A percentile compares a stretch with the other conserved stretches of the same genome.
Conservation (phyloP, 805 yeast genomes). For the Millerozyma acaciae region DNA sequence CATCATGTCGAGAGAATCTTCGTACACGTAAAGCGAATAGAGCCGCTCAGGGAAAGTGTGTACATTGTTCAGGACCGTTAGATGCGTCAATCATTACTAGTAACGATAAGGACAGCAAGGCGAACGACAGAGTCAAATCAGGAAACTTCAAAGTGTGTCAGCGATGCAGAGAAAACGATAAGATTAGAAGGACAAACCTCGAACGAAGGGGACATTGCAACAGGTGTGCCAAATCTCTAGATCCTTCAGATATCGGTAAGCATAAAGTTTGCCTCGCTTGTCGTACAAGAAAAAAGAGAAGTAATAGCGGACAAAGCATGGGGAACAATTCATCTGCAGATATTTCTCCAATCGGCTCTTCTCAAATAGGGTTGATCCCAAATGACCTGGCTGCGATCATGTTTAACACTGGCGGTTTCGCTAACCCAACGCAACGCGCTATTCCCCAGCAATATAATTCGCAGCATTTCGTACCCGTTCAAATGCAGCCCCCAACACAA, state of each 20-base stretch:
- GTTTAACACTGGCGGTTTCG: conserved; percentile 4
- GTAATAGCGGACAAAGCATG: conserved; percentile 6
- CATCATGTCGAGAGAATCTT: conserved; percentile 52
- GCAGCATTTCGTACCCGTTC: conserved; percentile 7
- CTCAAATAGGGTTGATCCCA: conserved; percentile 7
- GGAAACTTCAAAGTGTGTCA: conserved; percentile 58
- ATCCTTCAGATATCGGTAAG: conserved; percentile 43
- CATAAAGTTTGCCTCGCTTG: conserved; percentile 57
- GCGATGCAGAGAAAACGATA: conserved; percentile 61
- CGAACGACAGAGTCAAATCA: conserved; percentile 17
- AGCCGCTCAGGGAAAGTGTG: conserved; percentile 62
- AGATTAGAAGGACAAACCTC: conserved; percentile 49
- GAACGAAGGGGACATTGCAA: conserved; percentile 60
- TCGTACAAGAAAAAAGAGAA: conserved; percentile 49
- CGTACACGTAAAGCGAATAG: conserved; percentile 55
- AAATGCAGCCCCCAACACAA: not conserved
- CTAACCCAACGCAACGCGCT: conserved; percentile 4
- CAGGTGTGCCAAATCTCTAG: conserved; percentile 52
- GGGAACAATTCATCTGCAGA: conserved; percentile 3
- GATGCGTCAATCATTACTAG: conserved; percentile 36
- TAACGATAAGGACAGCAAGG: conserved; percentile 16
- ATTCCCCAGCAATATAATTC: conserved; percentile 7
- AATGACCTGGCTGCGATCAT: conserved; percentile 8
- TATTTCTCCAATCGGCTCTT: conserved; percentile 2
- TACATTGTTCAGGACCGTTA: conserved; percentile 61